phyloP scores from a whole-genome alignment of 2,329 filamentous ascomycete genomes.

The Zasmidium angulare region DNA sequence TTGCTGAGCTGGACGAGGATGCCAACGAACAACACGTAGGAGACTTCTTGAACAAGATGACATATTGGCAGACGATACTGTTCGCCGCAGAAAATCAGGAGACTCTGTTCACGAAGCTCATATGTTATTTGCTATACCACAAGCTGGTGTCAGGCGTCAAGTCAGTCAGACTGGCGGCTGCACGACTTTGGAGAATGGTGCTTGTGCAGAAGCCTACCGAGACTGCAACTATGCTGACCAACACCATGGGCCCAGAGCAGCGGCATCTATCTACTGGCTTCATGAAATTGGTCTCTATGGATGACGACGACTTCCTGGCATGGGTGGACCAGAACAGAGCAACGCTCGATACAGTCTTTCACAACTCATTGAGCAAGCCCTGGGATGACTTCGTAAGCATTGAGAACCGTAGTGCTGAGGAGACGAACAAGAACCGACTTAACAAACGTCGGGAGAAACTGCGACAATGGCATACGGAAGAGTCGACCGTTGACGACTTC shows the following conservation, averaged over 20 bases:
- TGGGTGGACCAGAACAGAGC: constrained; percentile 84
- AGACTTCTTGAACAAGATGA: constrained; percentile 76
- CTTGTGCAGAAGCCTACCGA: constrained; percentile 91
- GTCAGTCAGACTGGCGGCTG: constrained; percentile 70
- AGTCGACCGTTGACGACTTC: constrained; percentile 66
- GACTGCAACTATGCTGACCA: constrained; percentile 69
- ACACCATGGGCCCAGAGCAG: constrained; percentile 70
- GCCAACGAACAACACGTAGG: constrained; percentile 64
- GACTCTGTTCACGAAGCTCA: constrained; percentile 76
- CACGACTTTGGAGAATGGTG: constrained; percentile 85
- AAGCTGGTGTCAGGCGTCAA: constrained; percentile 74
- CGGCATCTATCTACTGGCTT: constrained; percentile 73
- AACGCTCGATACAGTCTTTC: constrained; percentile 79
- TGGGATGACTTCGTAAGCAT: constrained; percentile 86
- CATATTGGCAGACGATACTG: constrained; percentile 94
- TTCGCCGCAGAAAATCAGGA: constrained; percentile 75
- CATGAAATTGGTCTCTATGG: constrained; percentile 78
- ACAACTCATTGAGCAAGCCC: constrained; percentile 72
- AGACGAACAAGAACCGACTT: constrained; percentile 69
- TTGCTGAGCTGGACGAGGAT: constrained; percentile 78
- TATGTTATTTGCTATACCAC: constrained; percentile 91
- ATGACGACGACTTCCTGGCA: constrained; percentile 80
- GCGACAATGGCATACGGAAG: constrained; percentile 74
- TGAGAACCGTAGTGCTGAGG: constrained; percentile 78
- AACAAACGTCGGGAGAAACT: constrained; percentile 78